Conservation (phyloP, 2,329 filamentous ascomycete genomes). For the Stachybotrys chlorohalonatus region DNA sequence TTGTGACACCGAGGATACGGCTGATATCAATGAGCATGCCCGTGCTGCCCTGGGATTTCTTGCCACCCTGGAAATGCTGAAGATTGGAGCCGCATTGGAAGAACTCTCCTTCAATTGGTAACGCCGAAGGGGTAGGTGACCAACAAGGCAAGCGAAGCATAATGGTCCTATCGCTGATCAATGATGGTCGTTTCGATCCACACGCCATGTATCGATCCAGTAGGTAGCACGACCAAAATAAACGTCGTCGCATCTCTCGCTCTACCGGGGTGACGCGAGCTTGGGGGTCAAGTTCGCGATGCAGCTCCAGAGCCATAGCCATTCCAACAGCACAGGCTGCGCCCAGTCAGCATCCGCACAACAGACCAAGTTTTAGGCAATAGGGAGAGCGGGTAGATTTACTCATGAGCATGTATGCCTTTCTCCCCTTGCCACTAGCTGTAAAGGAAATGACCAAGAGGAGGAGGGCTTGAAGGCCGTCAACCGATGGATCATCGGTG, state of each 20-base stretch:
- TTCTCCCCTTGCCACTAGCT: conserved; percentile 71
- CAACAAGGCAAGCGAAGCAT: conserved; percentile 67
- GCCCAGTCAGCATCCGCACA: conserved; percentile 20
- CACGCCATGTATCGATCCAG: conserved; percentile 78
- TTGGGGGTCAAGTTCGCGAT: conserved; percentile 62
- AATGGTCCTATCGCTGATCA: conserved; percentile 70
- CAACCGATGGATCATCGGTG: conserved; percentile 71
- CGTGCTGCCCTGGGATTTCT: conserved; percentile 64
- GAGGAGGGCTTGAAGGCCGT: conserved; percentile 66
- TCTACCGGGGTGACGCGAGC: conserved; percentile 57
- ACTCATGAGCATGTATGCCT: conserved; percentile 80
- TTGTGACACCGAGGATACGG: conserved; percentile 73
- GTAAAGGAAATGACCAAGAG: conserved; percentile 69
- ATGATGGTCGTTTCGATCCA: conserved; percentile 72
- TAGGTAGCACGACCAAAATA: conserved; percentile 85
- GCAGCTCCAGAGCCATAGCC: conserved; percentile 72
- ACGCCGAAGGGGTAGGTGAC: conserved; percentile 50
- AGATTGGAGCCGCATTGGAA: conserved; percentile 74
- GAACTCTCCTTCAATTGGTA: conserved; percentile 66
- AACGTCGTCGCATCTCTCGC: conserved; percentile 64
- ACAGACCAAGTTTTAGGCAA: neutral
- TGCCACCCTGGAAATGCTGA: conserved; percentile 62
- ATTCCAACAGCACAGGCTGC: conserved; percentile 69
- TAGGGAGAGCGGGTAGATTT: conserved; percentile 16
- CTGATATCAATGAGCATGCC: conserved; percentile 80